Percentiles rank a stretch among this genome's conserved stretches.
Evolutionary conservation across 2,329 filamentous ascomycete genomes (phyloP).

Genomic region (Ascochyta pisi): DNA sequence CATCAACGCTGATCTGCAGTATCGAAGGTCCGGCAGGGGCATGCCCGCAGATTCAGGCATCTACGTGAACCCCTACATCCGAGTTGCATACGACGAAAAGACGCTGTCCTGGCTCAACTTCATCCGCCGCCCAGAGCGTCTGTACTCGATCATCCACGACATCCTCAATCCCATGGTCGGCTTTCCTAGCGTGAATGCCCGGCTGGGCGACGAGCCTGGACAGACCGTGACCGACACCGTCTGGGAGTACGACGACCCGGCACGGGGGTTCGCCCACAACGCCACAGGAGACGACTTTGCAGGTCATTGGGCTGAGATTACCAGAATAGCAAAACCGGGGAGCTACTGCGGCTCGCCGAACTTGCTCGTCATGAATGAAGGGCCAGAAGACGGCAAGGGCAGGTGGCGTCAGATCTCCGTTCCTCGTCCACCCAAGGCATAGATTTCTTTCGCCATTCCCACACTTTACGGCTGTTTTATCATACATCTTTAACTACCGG

Average conservation of each 20-base stretch:
- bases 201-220: conserved; percentile 66
- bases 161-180: conserved; percentile 63
- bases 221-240: conserved; percentile 60
- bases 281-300: conserved; percentile 32
- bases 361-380: conserved; percentile 57
- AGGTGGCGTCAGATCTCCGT: conserved; percentile 43
- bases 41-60: conserved; percentile 62
- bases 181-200: conserved; percentile 66
- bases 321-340: conserved; percentile 58
- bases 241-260: conserved; percentile 55
- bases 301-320: conserved; percentile 46
- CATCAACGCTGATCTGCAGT: conserved; percentile 55
- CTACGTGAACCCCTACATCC: conserved; percentile 77
- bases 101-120: conserved; percentile 66
- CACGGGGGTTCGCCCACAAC: conserved; percentile 30
- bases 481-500: conserved; percentile 1
- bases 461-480: conserved; percentile 18
- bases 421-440: conserved; percentile 30
- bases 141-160: conserved; percentile 66
- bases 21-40: conserved; percentile 45
- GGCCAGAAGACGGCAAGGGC: conserved; percentile 37
- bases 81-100: conserved; percentile 69
- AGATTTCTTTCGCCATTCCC: conserved; percentile 11
- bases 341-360: conserved; percentile 64
- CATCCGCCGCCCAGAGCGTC: conserved; percentile 69